Evolutionary conservation across 1,284 basidiomycete species (phyloP).

Genomic region (Rhodotorula mucilaginosa): DNA sequence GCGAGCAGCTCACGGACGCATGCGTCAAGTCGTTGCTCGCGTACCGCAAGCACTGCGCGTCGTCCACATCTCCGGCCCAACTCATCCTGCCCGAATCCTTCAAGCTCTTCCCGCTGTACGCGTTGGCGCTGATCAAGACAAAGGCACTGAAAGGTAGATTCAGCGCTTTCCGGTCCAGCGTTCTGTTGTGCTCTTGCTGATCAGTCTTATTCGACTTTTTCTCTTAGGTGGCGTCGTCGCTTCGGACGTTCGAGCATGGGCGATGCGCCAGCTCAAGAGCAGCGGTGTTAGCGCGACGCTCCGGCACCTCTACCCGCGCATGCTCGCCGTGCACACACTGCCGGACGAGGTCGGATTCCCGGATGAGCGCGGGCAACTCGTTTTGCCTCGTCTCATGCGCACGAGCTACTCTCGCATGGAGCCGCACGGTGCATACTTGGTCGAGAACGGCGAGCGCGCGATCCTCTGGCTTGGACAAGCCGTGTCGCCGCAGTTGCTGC

Average conservation of each 20-base stretch:
- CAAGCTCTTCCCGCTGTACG: slow-evolving; percentile 81
- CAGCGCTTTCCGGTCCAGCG: neutral
- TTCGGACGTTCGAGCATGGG: slow-evolving; percentile 87
- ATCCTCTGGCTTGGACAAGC: slow-evolving; percentile 88
- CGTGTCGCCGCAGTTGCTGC: slow-evolving; percentile 75
- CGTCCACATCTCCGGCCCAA: slow-evolving; percentile 77
- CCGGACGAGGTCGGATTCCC: slow-evolving; percentile 69
- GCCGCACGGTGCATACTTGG: slow-evolving; percentile 82
- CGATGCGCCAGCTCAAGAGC: slow-evolving; percentile 71
- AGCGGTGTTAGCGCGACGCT: slow-evolving; percentile 69
- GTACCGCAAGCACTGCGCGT: slow-evolving; percentile 87
- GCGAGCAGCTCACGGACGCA: slow-evolving; percentile 79
- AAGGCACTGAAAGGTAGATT: slow-evolving; percentile 81
- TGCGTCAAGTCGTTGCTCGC: slow-evolving; percentile 80
- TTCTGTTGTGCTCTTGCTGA: neutral
- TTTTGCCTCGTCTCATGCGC: slow-evolving; percentile 77
- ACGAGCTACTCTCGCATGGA: slow-evolving; percentile 85
- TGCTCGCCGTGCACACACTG: slow-evolving; percentile 86
- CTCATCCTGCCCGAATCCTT: slow-evolving; percentile 93
- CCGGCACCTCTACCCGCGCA: slow-evolving; percentile 80
- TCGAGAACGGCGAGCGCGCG: slow-evolving; percentile 87
- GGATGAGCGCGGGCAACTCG: slow-evolving; percentile 58
- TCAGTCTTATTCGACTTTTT: neutral
- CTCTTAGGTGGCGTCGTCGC: slow-evolving; percentile 59
- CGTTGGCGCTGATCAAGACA: slow-evolving; percentile 79